Base-by-base conservation (phyloP, 305 asterid genomes). In the Fraxinus ornus region DNA sequence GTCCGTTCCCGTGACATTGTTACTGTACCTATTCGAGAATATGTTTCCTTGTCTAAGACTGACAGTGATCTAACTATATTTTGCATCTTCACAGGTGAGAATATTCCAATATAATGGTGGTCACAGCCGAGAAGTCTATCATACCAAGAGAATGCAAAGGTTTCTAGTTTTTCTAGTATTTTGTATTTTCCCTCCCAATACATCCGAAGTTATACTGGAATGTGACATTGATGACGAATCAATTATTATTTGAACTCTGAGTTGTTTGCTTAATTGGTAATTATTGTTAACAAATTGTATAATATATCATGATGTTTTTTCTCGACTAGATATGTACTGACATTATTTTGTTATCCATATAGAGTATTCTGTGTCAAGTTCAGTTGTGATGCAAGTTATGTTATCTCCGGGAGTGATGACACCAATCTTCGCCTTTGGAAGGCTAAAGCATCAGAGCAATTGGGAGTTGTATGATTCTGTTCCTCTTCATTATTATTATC, bases 91-190 rank as follows among this genome's bases (percentile, higher is more conserved):
- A 79, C 94, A 95, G 99, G 94, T 95, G 81, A 89, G 99, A 86
- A 93, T 95, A 72, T 96, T 93, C 91, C 94, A 86, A 80, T 91
- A 92, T 86, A 96, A 96, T 86, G 98, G 97, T 24, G 98, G 98
- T 57, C 98, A 94, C 88, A 94, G 98, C 89, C 90, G 98, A 84
- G 99, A 96, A 91, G 86, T 94, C 83, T 94, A 92, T 82, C 98
- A 94, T 85, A 89, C 98, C 47, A 96, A 93, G 91, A 93, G 99
- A 91, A 96, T 96, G 98, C 98, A 96, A 89, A 94, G 99, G 97
- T 95, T 80, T 26, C 24, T 57, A 68, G 15, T 78, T 76, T 79
- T 74, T 81, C n/a, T 12, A 19, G 13, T 68, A 30, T 68, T 68
- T 26, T 26, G 36, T 64, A 64, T 64, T 64, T 64, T 68, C 15